phyloP scores from a whole-genome alignment of 2,329 filamentous ascomycete genomes.

The Harringtonia lauricola region DNA sequence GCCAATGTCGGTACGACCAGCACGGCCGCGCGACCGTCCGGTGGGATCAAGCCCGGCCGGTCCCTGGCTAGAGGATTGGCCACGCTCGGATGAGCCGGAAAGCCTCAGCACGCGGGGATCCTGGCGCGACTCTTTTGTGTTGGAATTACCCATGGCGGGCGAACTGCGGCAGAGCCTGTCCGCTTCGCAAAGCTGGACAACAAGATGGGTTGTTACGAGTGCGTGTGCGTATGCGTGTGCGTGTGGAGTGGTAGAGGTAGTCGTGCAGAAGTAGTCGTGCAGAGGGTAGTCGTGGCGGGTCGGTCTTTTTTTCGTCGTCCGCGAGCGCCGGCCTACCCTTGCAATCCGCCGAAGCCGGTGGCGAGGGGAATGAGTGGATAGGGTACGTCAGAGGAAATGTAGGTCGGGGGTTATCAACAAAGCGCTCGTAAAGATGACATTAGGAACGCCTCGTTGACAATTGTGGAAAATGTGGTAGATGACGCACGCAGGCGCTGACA shows the following conservation, averaged over 20 bases:
- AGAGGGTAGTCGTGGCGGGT: too few relatives aligned
- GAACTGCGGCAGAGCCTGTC: neutral
- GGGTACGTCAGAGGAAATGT: neutral
- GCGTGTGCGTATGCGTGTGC: too few relatives aligned
- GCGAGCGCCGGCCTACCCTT: neutral
- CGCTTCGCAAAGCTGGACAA: neutral
- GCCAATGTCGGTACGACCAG: constrained; percentile 33
- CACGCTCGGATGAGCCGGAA: constrained; percentile 9
- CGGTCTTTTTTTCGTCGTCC: neutral
- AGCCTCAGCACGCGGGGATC: constrained; percentile 14
- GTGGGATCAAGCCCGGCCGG: constrained; percentile 9
- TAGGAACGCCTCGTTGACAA: too few relatives aligned
- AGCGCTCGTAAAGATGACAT: too few relatives aligned
- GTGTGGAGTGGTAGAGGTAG: too few relatives aligned
- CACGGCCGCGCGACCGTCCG: constrained; percentile 17
- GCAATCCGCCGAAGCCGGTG: neutral
- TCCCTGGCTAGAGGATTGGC: constrained; percentile 12
- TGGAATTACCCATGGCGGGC: constrained; percentile 22
- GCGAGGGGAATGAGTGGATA: neutral
- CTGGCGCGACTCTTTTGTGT: constrained; percentile 22
- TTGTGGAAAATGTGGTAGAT: neutral
- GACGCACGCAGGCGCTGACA: neutral
- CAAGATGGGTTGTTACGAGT: neutral
- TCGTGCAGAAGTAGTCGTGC: too few relatives aligned
- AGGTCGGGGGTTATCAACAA: too few relatives aligned